phyloP scores from a whole-genome alignment of 2,329 filamentous ascomycete genomes.

The Chaetomium sp. region DNA sequence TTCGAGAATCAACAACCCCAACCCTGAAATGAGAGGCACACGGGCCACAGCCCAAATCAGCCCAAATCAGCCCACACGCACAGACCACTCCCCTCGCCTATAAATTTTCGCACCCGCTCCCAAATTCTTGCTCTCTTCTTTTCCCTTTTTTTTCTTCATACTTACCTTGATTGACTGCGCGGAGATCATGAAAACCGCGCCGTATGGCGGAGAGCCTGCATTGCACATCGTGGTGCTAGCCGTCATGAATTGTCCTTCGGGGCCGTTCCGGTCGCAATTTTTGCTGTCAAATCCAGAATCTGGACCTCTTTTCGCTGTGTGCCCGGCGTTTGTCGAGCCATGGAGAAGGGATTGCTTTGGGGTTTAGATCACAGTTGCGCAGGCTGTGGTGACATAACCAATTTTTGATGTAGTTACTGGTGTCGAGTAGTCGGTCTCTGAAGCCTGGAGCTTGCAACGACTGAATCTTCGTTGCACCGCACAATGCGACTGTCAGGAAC shows the following conservation, averaged over 20 bases:
- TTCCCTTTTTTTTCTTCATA: slow-evolving; percentile 18
- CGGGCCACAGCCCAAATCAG: background rate
- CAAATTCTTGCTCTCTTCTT: slow-evolving; percentile 11
- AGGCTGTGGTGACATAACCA: too few relatives aligned
- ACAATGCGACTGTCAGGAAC: too few relatives aligned
- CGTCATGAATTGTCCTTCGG: slow-evolving; percentile 18
- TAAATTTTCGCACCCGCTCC: slow-evolving; percentile 1
- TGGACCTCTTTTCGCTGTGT: slow-evolving; percentile 17
- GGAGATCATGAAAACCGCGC: slow-evolving; percentile 14
- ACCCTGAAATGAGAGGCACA: background rate
- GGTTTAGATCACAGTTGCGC: background rate
- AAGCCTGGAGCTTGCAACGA: background rate
- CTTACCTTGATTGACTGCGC: slow-evolving; percentile 19
- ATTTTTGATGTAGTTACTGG: too few relatives aligned
- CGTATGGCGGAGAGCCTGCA: slow-evolving; percentile 16
- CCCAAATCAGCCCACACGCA: slow-evolving; percentile 7
- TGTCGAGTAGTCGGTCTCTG: too few relatives aligned
- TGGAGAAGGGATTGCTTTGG: slow-evolving; percentile 8
- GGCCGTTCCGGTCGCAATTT: slow-evolving; percentile 19
- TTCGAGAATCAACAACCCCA: too few relatives aligned
- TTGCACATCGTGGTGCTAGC: slow-evolving; percentile 18
- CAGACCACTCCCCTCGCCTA: slow-evolving; percentile 6
- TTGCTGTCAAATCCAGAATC: slow-evolving; percentile 12
- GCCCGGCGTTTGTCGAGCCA: slow-evolving; percentile 12
- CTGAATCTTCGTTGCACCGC: background rate